Evolutionary conservation across 257 asterid genomes (phyloP).

Genomic region (Solanum paucissectum): DNA sequence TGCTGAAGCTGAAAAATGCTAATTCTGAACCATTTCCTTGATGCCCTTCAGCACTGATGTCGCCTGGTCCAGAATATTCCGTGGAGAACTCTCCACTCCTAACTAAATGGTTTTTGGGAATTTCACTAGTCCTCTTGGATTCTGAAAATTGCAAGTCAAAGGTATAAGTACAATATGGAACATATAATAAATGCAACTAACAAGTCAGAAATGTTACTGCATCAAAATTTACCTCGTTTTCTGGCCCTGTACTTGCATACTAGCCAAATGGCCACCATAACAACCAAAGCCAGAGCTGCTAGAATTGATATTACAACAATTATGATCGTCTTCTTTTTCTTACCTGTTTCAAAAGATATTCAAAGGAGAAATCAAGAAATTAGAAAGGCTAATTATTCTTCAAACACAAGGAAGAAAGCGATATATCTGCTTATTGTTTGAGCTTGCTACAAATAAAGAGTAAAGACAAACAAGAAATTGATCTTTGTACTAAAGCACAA

Average conservation of each 20-base stretch:
- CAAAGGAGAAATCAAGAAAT: neutral
- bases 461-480: neutral
- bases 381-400: neutral
- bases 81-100: conserved; percentile 34
- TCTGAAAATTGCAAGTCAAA: conserved; percentile 5
- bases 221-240: conserved; percentile 24
- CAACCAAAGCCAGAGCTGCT: conserved; percentile 20
- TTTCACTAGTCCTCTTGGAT: conserved; percentile 11
- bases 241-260: conserved; percentile 21
- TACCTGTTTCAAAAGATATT: conserved; percentile 13
- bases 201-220: neutral
- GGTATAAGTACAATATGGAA: neutral
- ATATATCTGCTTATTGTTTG: neutral
- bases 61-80: conserved; percentile 32
- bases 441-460: neutral
- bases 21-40: conserved; percentile 50
- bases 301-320: conserved; percentile 19
- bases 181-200: neutral
- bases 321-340: conserved; percentile 8
- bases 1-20: conserved; percentile 39
- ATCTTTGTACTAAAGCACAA: neutral
- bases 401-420: neutral
- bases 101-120: conserved; percentile 11
- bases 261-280: conserved; percentile 29
- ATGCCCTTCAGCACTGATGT: conserved; percentile 33